Conservation (phyloP, 2,329 filamentous ascomycete genomes). For the Claviceps spartinae region DNA sequence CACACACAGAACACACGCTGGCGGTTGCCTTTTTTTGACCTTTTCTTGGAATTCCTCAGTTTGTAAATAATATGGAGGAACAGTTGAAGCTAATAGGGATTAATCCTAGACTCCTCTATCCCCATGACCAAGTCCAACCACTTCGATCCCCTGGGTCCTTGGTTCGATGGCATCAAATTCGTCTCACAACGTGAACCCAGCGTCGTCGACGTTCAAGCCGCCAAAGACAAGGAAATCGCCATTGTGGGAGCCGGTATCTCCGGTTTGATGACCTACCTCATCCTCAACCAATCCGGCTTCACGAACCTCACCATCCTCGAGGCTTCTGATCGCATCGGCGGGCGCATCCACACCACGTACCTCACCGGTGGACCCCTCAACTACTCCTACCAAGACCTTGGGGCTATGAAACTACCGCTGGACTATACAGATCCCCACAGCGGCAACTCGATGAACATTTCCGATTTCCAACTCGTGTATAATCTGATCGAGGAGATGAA, state of each 20-base stretch:
- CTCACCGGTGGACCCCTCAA: slow-evolving; percentile 43
- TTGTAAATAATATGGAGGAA: too few species aligned
- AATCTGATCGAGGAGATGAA: slow-evolving; percentile 49
- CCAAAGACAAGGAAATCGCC: slow-evolving; percentile 35
- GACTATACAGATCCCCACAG: slow-evolving; percentile 33
- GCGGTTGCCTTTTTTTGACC: too few species aligned
- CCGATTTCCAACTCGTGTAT: slow-evolving; percentile 52
- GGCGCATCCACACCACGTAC: slow-evolving; percentile 50
- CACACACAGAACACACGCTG: too few species aligned
- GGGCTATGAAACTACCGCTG: slow-evolving; percentile 51
- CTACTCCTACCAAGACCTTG: slow-evolving; percentile 56
- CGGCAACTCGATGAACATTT: slow-evolving; percentile 41
- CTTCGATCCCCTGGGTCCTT: slow-evolving; percentile 37
- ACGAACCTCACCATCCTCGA: slow-evolving; percentile 50
- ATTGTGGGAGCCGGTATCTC: slow-evolving; percentile 55
- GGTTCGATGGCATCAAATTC: slow-evolving; percentile 52
- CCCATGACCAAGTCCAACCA: slow-evolving; percentile 38
- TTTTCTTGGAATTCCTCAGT: too few species aligned
- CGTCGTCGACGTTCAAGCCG: slow-evolving; percentile 12
- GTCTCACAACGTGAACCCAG: slow-evolving; percentile 40
- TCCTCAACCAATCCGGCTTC: slow-evolving; percentile 35
- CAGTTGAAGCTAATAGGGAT: slow-evolving; percentile 11
- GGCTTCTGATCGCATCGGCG: slow-evolving; percentile 45
- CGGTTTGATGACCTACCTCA: slow-evolving; percentile 45
- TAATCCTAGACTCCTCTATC: slow-evolving; percentile 13